phyloP scores from a whole-genome alignment of 129 eudicot genomes.

The Flaveria linearis region DNA sequence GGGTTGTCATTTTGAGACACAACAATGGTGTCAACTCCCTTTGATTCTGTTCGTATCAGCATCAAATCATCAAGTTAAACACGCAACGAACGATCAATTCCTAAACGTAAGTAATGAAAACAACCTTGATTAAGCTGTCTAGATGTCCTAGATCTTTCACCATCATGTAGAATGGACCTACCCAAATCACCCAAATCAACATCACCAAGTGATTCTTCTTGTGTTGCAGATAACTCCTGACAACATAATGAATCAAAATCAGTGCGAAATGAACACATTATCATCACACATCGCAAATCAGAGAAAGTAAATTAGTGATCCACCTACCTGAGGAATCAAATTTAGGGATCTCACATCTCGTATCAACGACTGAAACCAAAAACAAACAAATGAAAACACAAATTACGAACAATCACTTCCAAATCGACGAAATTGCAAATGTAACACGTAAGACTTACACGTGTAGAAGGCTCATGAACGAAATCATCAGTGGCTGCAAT shows the following conservation, averaged over 20 bases:
- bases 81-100: neutral
- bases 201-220: conserved; percentile 13
- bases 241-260: neutral
- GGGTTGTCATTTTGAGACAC: neutral
- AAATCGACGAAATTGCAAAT: neutral
- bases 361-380: conserved; percentile 49
- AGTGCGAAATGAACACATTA: too few relatives aligned
- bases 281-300: neutral
- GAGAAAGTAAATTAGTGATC: neutral
- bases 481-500: neutral
- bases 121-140: conserved; percentile 73
- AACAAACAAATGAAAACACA: neutral
- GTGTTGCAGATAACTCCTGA: conserved; percentile 59
- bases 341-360: conserved; percentile 53
- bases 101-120: neutral
- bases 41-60: neutral
- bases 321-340: conserved; percentile 65
- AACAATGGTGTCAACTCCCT: neutral
- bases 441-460: neutral
- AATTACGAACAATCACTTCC: neutral
- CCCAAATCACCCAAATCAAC: too few relatives aligned
- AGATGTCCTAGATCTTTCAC: neutral
- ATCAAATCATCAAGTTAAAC: neutral
- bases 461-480: neutral
- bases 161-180: too few relatives aligned